phyloP scores from a whole-genome alignment of 1,139 yeast species.

The Petasospora rhodanensis region DNA sequence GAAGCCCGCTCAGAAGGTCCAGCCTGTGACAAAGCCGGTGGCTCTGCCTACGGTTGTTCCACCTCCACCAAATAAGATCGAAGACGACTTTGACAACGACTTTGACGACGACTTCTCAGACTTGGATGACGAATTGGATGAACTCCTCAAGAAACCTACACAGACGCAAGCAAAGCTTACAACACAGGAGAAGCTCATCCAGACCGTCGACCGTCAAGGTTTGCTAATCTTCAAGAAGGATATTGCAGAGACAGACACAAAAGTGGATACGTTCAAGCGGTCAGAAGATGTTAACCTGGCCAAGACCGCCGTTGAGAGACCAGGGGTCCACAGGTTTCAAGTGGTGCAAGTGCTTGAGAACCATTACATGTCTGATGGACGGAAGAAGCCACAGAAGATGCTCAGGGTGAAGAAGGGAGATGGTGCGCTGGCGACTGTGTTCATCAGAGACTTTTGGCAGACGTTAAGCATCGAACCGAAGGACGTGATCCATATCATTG shows the following conservation, averaged over 20 bases:
- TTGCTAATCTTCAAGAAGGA: slow-evolving; percentile 31
- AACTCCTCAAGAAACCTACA: slow-evolving; percentile 6
- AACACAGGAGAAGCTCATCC: slow-evolving; percentile 22
- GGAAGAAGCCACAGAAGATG: slow-evolving; percentile 30
- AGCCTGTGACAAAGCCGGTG: not conserved
- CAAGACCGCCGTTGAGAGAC: slow-evolving; percentile 40
- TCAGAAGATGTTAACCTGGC: slow-evolving; percentile 32
- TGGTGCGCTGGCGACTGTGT: slow-evolving; percentile 24
- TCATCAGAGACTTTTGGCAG: slow-evolving; percentile 48
- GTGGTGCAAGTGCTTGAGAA: slow-evolving; percentile 39
- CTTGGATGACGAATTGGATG: slow-evolving; percentile 11
- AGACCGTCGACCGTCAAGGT: slow-evolving; percentile 27
- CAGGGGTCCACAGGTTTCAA: slow-evolving; percentile 47
- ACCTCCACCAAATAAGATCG: not conserved
- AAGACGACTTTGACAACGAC: slow-evolving; percentile 1
- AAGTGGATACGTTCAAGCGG: slow-evolving; percentile 15
- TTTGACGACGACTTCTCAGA: slow-evolving; percentile 6
- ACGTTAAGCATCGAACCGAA: slow-evolving; percentile 37
- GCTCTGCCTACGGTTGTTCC: no score
- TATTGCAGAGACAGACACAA: slow-evolving; percentile 28
- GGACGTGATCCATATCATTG: slow-evolving; percentile 61
- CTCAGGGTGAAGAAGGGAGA: slow-evolving; percentile 9
- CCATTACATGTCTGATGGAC: slow-evolving; percentile 40
- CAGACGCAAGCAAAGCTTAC: slow-evolving; percentile 8
- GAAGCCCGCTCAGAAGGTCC: no score